Evolutionary conservation across 805 yeast species (phyloP), one percentile per base, ranked within the genome.

Genomic region (Priceomyces haplophilus): DNA sequence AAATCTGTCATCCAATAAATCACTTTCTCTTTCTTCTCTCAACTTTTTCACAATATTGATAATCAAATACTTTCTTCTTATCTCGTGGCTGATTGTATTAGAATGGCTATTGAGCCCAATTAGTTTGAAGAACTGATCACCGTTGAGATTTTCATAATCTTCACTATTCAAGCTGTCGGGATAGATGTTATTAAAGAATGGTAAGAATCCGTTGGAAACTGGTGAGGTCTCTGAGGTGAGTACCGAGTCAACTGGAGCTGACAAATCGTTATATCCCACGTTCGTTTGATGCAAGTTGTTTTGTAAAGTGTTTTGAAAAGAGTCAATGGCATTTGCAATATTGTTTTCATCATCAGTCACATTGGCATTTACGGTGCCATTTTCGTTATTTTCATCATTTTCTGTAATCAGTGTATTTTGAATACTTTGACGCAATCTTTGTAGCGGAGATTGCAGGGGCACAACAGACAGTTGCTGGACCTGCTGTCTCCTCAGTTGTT

Each of bases 71-170:
- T 65, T 51, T 45, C 65, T 59, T 41, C 71, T 55, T n/a, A 67
- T 50, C 44, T 66, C 72, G 40, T 55, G 59, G 44, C 48, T 57
- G 25, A 60, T 48, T 10, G 43, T 41, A 24, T 44, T 49, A 21
- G 43, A 34, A 13, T 42, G 30, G n/a, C 46, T 42, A 38, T 56
- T 61, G 35, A 55, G 49, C 18, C 64, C 50, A n/a, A 68, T 55
- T 24, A 70, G 51, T 49, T 65, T 67, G 51, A 70, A 59, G 35
- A 69, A 55, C 49, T 69, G 71, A 16, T 61, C 69, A 16, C 69
- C 54, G 20, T 62, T 51, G 11, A 70, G 47, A 40, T 53, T 64
- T 23, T 69, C 73, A 48, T 62, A 67, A 45, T 70, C 75, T 36
- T 69, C 74, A 45, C 59, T 56, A 29, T 65, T 65, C 37, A 67